Evolutionary conservation across 495 filamentous ascomycete species (phyloP).

Genomic region (Baudoinia panamericana): DNA sequence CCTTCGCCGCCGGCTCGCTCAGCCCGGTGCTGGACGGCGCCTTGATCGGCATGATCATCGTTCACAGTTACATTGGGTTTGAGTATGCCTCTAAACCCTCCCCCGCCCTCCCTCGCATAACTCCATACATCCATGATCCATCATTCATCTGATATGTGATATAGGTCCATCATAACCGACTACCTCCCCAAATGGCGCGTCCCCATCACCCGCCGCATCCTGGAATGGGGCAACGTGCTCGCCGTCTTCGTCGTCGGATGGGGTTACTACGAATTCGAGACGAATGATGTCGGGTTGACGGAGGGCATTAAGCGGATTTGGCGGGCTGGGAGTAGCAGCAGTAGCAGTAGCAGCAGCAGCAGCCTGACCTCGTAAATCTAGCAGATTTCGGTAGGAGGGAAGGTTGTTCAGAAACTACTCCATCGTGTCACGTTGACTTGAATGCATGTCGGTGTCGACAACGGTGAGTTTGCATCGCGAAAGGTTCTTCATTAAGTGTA

Average conservation of each 20-base stretch:
- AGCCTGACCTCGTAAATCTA: no score
- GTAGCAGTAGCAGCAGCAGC: no score
- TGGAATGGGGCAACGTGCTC: conserved; percentile 65
- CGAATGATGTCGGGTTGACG: conserved; percentile 92
- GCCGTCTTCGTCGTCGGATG: conserved; percentile 69
- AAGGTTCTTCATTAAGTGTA: no score
- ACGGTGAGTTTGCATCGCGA: no score
- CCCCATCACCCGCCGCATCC: conserved; percentile 48
- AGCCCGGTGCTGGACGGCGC: conserved; percentile 80
- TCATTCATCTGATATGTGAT: not conserved
- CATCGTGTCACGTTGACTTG: no score
- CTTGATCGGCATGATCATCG: conserved; percentile 67
- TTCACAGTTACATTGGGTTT: conserved; percentile 93
- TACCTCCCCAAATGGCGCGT: conserved; percentile 66
- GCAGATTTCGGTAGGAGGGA: no score
- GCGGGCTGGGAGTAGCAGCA: conserved; percentile 42
- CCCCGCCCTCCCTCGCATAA: conserved; percentile 2
- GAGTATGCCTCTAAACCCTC: conserved; percentile 49
- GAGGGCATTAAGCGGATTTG: conserved; percentile 78
- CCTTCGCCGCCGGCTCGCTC: conserved; percentile 80
- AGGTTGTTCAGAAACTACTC: no score
- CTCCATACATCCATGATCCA: conserved; percentile 3
- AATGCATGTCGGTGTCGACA: no score
- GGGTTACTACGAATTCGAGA: conserved; percentile 96
- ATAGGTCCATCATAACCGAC: conserved; percentile 66